A percentile compares a stretch with the other conserved stretches of the same genome.
Evolutionary conservation across 345 rosid species (phyloP).

Genomic region (Moringa oleifera): DNA sequence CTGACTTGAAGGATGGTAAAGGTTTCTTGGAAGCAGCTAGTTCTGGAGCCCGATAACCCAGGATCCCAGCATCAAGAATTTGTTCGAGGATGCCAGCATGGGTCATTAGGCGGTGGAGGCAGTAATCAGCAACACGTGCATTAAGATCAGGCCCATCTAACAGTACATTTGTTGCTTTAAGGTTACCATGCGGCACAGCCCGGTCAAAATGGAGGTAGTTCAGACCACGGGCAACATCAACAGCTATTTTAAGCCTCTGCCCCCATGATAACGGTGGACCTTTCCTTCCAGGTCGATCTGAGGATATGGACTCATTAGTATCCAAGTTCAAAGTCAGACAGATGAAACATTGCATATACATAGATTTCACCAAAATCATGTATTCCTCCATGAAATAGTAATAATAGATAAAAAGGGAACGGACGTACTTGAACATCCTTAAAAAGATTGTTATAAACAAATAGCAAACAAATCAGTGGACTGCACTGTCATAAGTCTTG

Average conservation of each 20-base stretch:
- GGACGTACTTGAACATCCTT: too few species aligned
- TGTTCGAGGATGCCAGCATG: conserved; percentile 93
- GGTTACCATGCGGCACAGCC: conserved; percentile 95
- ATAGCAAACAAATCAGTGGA: too few species aligned
- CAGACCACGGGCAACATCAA: conserved; percentile 97
- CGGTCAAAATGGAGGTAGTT: conserved; percentile 98
- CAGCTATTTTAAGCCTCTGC: conserved; percentile 84
- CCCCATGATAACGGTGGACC: conserved; percentile 79
- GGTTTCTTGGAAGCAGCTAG: conserved; percentile 89
- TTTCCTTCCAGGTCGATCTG: conserved; percentile 94
- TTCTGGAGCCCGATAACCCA: conserved; percentile 95
- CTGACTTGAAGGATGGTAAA: conserved; percentile 85
- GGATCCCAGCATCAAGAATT: conserved; percentile 86
- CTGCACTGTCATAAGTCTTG: too few species aligned
- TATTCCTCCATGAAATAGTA: too few species aligned
- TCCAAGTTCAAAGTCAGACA: too few species aligned
- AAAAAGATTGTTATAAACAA: too few species aligned
- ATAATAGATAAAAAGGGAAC: too few species aligned
- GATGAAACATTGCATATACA: too few species aligned
- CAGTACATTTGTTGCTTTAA: conserved; percentile 79
- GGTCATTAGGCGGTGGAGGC: conserved; percentile 95
- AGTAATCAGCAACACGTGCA: conserved; percentile 91
- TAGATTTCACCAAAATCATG: too few species aligned
- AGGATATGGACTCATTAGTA: conserved; percentile 15
- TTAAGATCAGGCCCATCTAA: conserved; percentile 90